Base-by-base conservation (phyloP, 345 rosid species). In the Acer negundo region DNA sequence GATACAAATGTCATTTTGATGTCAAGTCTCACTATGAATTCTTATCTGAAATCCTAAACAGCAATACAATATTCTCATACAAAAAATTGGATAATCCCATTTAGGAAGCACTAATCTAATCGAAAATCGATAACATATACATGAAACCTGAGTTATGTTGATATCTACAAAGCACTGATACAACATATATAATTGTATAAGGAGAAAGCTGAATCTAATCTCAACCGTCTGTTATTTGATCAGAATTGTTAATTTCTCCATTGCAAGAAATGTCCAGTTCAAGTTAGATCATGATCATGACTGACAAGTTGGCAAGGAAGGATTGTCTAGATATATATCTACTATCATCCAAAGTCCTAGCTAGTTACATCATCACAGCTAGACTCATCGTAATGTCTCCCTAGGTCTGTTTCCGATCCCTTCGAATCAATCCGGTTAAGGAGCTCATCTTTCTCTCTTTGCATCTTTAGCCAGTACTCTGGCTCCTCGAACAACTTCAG, bases 401-500 rank as follows among this genome's bases (percentile, higher is more conserved):
- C 61, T 38, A 46, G 58, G 35, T 64, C 66, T 11, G 66, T 67
- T 75, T 77, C 84, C 0, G 20, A 58, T 15, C 28, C 81, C 55
- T 70, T 49, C 74, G 67, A 80, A 72, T 38, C 26, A 13, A 68
- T 74, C 53, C 74, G 72, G 15, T 61, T 49, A 20, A 81, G 81
- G 64, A 81, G 44, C 11, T 73, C 71, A 28, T 80, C 82, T 73
- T 75, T 82, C 69, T 78, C 80, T 35, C 77, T 65, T 56, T 72
- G 72, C 80, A 66, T 75, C 70, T 76, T 71, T 70, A 69, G 55
- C 81, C 79, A 72, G 72, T 68, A 69, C 6, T 55, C 84, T 0
- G 82, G 80, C 46, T 82, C 82, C 83, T 80, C 77, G 10, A 85
- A 78, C 64, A 80, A 49, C 66, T 75, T 80, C 75, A 72, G 12